These are phyloP conservation scores for Copromyces sp. DNA, from an alignment of 495 filamentous ascomycete genomes.

Conservation along the genomic window DNA sequence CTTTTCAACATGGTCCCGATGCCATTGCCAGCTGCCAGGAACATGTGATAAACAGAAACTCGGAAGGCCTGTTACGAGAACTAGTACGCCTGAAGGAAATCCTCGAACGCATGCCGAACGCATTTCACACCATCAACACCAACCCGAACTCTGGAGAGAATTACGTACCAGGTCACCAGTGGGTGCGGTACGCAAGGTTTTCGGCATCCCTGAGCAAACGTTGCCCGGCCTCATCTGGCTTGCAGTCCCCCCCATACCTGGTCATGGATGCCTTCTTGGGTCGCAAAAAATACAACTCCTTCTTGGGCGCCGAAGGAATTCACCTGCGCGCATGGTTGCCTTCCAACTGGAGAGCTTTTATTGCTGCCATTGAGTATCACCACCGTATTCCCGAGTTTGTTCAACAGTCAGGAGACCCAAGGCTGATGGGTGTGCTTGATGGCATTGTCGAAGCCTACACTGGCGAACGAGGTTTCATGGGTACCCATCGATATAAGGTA, in stretches of 20 bases:
- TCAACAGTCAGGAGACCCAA: constrained; percentile 32
- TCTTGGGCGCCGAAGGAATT: constrained; percentile 37
- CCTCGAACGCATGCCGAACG: constrained; percentile 40
- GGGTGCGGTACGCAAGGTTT: constrained; percentile 41
- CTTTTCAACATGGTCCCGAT: constrained; percentile 35
- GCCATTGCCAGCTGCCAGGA: constrained; percentile 42
- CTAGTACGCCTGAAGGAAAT: constrained; percentile 40
- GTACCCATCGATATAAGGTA: constrained; percentile 43
- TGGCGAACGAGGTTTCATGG: constrained; percentile 43
- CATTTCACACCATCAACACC: constrained; percentile 42
- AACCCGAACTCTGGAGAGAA: constrained; percentile 40
- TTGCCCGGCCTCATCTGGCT: constrained; percentile 41
- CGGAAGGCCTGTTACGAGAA: constrained; percentile 37
- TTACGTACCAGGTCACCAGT: constrained; percentile 32
- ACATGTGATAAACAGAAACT: constrained; percentile 39
- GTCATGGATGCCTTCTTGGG: constrained; percentile 45
- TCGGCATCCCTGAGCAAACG: constrained; percentile 37
- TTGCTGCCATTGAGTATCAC: constrained; percentile 40
- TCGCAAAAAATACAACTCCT: constrained; percentile 38
- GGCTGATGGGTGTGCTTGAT: constrained; percentile 37
- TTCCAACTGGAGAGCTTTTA: constrained; percentile 40
- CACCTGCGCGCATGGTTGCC: constrained; percentile 41
- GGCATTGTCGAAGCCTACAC: constrained; percentile 40
- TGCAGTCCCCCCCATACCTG: constrained; percentile 40
- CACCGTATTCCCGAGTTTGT: constrained; percentile 41